Evolutionary conservation across 1,139 yeast species (phyloP).

Genomic region (Candida sanyaensis): DNA sequence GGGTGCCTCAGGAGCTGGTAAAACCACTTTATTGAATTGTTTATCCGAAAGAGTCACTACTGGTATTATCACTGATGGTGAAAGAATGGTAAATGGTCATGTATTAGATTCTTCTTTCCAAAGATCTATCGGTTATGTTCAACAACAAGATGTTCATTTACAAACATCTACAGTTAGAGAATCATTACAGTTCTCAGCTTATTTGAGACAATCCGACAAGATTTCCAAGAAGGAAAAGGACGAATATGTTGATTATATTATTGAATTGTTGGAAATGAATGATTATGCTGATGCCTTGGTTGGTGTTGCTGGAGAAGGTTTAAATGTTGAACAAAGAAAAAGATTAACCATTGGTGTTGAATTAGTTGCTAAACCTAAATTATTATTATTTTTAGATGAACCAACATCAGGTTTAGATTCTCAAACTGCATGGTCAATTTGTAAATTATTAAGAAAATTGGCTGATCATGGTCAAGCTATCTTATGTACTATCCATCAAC

Average conservation of each 20-base stretch:
- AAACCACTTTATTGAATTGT: slow-evolving; percentile 34
- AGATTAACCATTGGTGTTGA: slow-evolving; percentile 42
- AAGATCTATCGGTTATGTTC: slow-evolving; percentile 43
- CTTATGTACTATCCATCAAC: slow-evolving; percentile 46
- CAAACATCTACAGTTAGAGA: slow-evolving; percentile 39
- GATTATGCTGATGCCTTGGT: slow-evolving; percentile 39
- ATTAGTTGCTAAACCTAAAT: slow-evolving; percentile 40
- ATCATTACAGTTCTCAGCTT: slow-evolving; percentile 36
- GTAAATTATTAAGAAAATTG: slow-evolving; percentile 42
- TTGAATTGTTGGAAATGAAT: slow-evolving; percentile 37
- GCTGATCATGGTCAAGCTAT: slow-evolving; percentile 47
- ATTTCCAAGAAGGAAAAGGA: slow-evolving; percentile 32
- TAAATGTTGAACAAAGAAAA: slow-evolving; percentile 42
- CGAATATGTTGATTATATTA: slow-evolving; percentile 35
- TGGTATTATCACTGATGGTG: slow-evolving; percentile 36
- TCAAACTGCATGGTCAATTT: slow-evolving; percentile 47
- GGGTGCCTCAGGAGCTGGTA: slow-evolving; percentile 39
- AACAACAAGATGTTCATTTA: slow-evolving; percentile 42
- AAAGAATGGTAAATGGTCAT: slow-evolving; percentile 38
- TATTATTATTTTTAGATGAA: slow-evolving; percentile 38
- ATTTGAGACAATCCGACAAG: slow-evolving; percentile 36
- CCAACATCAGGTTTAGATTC: slow-evolving; percentile 46
- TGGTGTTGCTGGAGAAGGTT: slow-evolving; percentile 45
- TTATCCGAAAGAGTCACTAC: slow-evolving; percentile 34
- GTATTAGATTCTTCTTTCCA: slow-evolving; percentile 35